These are phyloP conservation scores for Fusarium multiceps DNA, from an alignment of 2,329 filamentous ascomycete species.

Conservation along the genomic window DNA sequence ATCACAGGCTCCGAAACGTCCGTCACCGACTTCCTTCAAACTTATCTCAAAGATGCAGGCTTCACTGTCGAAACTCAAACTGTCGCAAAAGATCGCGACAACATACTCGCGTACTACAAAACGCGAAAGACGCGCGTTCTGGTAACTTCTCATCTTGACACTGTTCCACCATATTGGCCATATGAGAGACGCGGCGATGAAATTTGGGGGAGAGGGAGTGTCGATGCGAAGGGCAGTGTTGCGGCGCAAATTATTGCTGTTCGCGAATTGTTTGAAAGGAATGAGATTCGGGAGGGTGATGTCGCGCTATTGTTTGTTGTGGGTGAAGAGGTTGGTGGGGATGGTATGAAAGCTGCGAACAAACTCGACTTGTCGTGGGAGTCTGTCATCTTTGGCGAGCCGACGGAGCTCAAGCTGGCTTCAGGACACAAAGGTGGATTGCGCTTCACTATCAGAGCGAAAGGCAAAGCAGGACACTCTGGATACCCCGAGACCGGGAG, in stretches of 20 bases:
- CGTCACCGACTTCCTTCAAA: not conserved
- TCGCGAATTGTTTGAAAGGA: not conserved
- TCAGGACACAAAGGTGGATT: constrained; percentile 7
- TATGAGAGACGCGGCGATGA: constrained; percentile 10
- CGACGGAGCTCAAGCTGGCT: constrained; percentile 11
- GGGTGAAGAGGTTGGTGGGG: not conserved
- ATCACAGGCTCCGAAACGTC: constrained; percentile 5
- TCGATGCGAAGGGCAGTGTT: constrained; percentile 8
- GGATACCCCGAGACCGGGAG: constrained; percentile 8
- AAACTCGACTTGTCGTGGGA: constrained; percentile 3
- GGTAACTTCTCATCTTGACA: not conserved
- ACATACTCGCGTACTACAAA: constrained; percentile 4
- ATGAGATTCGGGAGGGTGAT: fast-evolving
- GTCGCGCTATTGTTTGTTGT: constrained; percentile 1
- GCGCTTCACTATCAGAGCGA: not conserved
- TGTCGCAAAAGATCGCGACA: not conserved
- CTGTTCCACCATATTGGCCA: not conserved
- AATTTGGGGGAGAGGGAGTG: constrained; percentile 9
- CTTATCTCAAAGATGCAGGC: not conserved
- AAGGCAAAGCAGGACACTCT: constrained; percentile 7
- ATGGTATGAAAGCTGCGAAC: not conserved
- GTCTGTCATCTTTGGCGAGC: constrained; percentile 9
- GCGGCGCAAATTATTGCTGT: constrained; percentile 1
- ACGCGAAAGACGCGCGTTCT: not conserved
- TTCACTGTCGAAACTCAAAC: not conserved